Base-by-base conservation (phyloP, 2,329 filamentous ascomycete species). In the Volutella citrinella region DNA sequence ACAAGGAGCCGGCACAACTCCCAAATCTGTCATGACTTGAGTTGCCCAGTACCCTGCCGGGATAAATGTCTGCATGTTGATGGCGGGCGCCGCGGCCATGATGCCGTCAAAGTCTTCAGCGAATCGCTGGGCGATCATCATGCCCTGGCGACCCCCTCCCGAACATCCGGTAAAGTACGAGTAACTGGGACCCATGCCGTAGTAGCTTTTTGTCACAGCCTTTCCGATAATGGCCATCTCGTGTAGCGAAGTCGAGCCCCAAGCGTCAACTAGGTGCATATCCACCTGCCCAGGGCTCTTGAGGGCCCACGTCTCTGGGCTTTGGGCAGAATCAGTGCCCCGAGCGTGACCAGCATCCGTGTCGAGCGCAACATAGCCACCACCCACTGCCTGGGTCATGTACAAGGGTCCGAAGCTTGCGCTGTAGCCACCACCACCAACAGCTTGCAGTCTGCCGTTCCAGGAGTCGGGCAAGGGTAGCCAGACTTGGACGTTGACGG, bases 81-180 rank as follows among this genome's bases (percentile, higher is more conserved):
- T 36, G 19, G 36, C 7, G 72, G 51, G 23, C 11, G 54, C 55
- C 4, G 63, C 67, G 4, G 70, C 71, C 1, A 74, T 51, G 15
- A 76, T 66, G 9, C 73, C 74, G 36, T 77, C 69, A 32, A 74
- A 76, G 21, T 70, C 68, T 4, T 69, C 60, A 0, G 73, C 73
- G 42, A 67, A 74, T 8, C 61, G 52, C 45, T 76, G 67, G 1
- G 70, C 65, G 5, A 70, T 60, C 41, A 69, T 68, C 13, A 74
- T 52, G 15, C 72, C 74, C 54, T 78, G 72, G 1, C 74, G 59
- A 6, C 75, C 75, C 14, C 74, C 72, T 0, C 68, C 72, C 1
- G 68, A 72, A 47, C 72, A 76, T 15, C 72, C 72, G 14, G 60
- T 55, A 43, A 64, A 74, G 49, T 73, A 74, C n/a, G 65, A 70